Percentiles rank a stretch among this genome's conserved stretches.
These are phyloP conservation scores for Zalaria sp. DNA, from an alignment of 2,329 filamentous ascomycete genomes.

Conservation along the genomic window DNA sequence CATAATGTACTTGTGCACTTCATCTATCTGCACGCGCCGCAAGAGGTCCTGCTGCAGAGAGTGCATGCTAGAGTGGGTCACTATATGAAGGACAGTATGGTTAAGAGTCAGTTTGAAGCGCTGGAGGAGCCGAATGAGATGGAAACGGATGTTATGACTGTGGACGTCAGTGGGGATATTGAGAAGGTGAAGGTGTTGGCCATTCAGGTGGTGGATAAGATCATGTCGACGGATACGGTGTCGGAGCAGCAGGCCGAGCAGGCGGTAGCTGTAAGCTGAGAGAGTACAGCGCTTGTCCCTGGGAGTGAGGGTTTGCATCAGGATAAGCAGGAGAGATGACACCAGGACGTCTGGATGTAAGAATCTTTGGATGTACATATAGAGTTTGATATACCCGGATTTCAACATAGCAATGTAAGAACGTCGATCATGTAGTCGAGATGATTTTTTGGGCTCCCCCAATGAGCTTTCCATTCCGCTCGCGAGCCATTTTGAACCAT, in stretches of 20 bases:
- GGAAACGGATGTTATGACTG: conserved; percentile 28
- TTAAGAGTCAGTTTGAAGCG: conserved; percentile 76
- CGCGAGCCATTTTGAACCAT: too few species aligned
- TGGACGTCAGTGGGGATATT: conserved; percentile 29
- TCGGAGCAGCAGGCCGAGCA: neutral
- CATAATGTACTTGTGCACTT: conserved; percentile 55
- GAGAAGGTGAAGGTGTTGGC: conserved; percentile 27
- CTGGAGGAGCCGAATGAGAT: conserved; percentile 67
- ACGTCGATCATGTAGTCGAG: too few species aligned
- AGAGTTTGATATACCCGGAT: too few species aligned
- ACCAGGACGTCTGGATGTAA: neutral
- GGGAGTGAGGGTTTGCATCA: neutral
- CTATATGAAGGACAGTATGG: conserved; percentile 95
- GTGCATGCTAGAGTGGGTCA: conserved; percentile 66
- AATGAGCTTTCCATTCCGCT: too few species aligned
- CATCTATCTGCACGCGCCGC: conserved; percentile 71
- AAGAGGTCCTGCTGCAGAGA: conserved; percentile 60
- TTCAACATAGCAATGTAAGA: too few species aligned
- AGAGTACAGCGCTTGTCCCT: neutral
- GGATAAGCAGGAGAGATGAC: neutral
- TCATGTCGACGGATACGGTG: conserved; percentile 12
- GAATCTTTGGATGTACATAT: too few species aligned
- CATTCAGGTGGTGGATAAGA: conserved; percentile 21
- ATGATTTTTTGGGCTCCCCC: too few species aligned
- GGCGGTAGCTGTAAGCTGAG: neutral